These are phyloP conservation scores for Erythrobasidium yunnanense DNA, from an alignment of 768 basidiomycete genomes.

Conservation along the genomic window DNA sequence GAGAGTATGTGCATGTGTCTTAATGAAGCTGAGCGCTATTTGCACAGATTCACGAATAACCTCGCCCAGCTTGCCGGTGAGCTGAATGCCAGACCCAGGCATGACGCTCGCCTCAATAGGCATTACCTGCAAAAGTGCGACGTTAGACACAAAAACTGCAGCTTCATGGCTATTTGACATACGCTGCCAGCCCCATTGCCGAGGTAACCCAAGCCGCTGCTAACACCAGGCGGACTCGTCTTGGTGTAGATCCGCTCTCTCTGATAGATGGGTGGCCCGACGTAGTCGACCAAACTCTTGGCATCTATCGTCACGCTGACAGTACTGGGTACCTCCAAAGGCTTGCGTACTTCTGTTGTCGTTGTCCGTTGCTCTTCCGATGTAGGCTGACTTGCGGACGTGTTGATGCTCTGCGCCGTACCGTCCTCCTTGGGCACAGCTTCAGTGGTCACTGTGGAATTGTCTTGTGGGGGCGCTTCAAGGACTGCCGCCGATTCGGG, in stretches of 20 bases:
- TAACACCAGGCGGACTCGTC: constrained; percentile 78
- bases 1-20: constrained; percentile 74
- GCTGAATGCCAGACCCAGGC: constrained; percentile 83
- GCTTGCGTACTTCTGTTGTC: constrained; percentile 68
- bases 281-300: constrained; percentile 87
- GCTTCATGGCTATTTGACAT: constrained; percentile 38
- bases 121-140: neutral
- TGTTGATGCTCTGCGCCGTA: constrained; percentile 4
- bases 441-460: constrained; percentile 37
- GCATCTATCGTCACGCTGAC: constrained; percentile 72
- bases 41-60: constrained; percentile 94
- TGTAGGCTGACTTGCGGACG: constrained; percentile 24
- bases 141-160: neutral
- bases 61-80: constrained; percentile 95
- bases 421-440: constrained; percentile 16
- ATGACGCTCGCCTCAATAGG: constrained; percentile 55
- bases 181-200: constrained; percentile 81
- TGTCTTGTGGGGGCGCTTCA: constrained; percentile 41
- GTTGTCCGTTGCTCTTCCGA: constrained; percentile 43
- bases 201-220: constrained; percentile 86
- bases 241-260: constrained; percentile 79
- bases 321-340: constrained; percentile 64
- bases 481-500: constrained; percentile 43
- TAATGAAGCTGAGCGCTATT: constrained; percentile 87
- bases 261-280: constrained; percentile 89